phyloP scores from a whole-genome alignment of 2,329 filamentous ascomycete species.

The Clonostachys solani region DNA sequence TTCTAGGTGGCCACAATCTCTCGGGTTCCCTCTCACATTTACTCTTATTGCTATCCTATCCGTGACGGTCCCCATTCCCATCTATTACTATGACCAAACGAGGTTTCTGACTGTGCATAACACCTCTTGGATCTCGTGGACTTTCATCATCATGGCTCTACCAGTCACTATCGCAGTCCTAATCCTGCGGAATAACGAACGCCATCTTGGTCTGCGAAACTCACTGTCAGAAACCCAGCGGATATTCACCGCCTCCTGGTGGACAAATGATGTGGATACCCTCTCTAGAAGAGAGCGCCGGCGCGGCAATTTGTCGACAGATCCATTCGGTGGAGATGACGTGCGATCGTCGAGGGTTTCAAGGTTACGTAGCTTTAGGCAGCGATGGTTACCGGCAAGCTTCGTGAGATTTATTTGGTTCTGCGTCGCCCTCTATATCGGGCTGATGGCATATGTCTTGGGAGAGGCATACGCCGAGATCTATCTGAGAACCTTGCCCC shows the following conservation, averaged over 20 bases:
- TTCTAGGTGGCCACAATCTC: slow-evolving; percentile 52
- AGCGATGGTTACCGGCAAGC: slow-evolving; percentile 58
- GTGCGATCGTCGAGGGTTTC: slow-evolving; percentile 8
- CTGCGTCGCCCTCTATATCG: slow-evolving; percentile 58
- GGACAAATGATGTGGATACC: slow-evolving; percentile 49
- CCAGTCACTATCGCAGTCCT: slow-evolving; percentile 62
- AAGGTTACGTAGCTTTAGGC: slow-evolving; percentile 31
- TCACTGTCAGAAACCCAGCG: slow-evolving; percentile 62
- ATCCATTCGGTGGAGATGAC: slow-evolving; percentile 27
- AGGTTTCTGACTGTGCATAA: slow-evolving; percentile 56
- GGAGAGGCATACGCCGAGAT: slow-evolving; percentile 68
- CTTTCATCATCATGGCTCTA: slow-evolving; percentile 66
- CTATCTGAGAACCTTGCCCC: slow-evolving; percentile 62
- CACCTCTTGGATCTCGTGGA: slow-evolving; percentile 66
- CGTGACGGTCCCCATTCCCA: slow-evolving; percentile 52
- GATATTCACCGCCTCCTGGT: slow-evolving; percentile 64
- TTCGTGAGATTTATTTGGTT: slow-evolving; percentile 70
- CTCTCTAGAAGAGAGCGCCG: slow-evolving; percentile 30
- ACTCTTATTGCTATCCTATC: slow-evolving; percentile 58
- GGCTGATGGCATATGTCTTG: slow-evolving; percentile 61
- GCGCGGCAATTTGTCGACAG: slow-evolving; percentile 24
- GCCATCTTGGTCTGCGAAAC: slow-evolving; percentile 56
- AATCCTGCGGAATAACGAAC: slow-evolving; percentile 60
- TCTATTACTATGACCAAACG: slow-evolving; percentile 51
- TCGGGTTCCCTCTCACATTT: slow-evolving; percentile 63